Percentiles rank a stretch among this genome's conserved stretches.
Evolutionary conservation across 169 alveolate species (phyloP).

Genomic region (Eimeria acervulina): DNA sequence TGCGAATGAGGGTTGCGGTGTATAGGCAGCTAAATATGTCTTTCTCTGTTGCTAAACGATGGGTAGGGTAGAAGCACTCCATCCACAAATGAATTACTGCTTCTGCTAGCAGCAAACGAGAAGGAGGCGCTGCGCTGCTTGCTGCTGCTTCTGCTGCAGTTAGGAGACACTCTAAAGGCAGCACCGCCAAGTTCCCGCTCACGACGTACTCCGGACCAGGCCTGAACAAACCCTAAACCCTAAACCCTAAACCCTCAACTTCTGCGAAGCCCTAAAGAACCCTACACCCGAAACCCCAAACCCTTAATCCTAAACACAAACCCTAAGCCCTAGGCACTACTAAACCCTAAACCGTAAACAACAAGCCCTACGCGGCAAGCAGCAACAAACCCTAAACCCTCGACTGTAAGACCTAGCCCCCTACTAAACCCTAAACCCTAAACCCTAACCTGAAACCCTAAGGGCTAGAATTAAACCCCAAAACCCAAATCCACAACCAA

Average conservation of each 20-base stretch:
- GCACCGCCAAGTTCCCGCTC: constrained; percentile 56
- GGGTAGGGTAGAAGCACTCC: constrained; percentile 1
- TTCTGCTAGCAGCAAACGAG: constrained; percentile 55
- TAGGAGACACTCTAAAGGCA: constrained; percentile 58
- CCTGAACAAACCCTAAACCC: constrained; percentile 62
- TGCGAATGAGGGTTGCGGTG: background rate
- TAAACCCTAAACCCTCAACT: constrained; percentile 14
- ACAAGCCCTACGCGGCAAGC: no score
- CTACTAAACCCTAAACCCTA: background rate
- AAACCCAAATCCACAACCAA: no score
- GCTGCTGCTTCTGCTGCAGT: constrained; percentile 8
- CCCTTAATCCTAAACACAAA: no score
- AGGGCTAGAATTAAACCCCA: no score
- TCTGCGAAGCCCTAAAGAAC: constrained; percentile 42
- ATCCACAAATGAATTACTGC: constrained; percentile 23
- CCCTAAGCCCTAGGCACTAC: no score
- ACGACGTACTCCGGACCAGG: constrained; percentile 26
- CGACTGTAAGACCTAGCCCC: no score
- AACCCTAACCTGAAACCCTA: no score
- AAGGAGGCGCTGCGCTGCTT: background rate
- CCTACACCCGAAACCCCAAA: constrained; percentile 7
- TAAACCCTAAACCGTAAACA: background rate
- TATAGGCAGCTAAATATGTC: background rate
- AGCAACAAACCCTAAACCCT: no score
- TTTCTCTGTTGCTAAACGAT: background rate